Evolutionary conservation across 2,329 filamentous ascomycete species (phyloP), one percentile per base, ranked within the genome.

Genomic region (Sporothrix pseudoabietina): DNA sequence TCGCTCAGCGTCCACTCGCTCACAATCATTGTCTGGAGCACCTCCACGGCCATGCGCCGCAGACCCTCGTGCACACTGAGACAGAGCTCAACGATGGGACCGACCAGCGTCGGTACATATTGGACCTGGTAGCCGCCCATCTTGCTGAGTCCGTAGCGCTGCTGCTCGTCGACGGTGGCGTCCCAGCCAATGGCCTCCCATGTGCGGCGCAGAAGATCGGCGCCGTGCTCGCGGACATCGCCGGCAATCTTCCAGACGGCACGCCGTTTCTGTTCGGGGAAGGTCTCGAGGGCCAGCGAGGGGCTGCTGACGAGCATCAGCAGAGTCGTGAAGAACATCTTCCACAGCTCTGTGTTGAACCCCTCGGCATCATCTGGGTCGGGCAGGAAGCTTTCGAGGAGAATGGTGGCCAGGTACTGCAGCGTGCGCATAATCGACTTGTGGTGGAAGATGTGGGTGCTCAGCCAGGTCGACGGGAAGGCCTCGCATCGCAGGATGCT

Each of bases 151-250:
- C 92, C 92, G 78, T 94, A 98, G 35, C 91, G 88, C 73, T 87
- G 85, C 76, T 89, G 88, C 80, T 98, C 94, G 74, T 98, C 95
- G 0, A 86, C 82, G 44, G 88, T 93, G 0, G 94, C 93, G 78
- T 99, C 95, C 96, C 96, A 99, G 14, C 97, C 96, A 75, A 99
- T 97, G 22, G 94, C 92, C 79, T 97, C 93, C 96, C 96, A 99
- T 6, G 92, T 95, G 39, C 89, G 88, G 75, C 92, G 89, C 47
- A 99, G 84, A 9, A 99, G 85, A 69, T 95, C 92, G 4, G 96
- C 95, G 19, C 97, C 96, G 76, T 94, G 88, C 80, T 98, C 94
- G 72, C 96, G 89, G 69, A 99, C 94, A 82, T 99, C 97, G 6
- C 96, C 96, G 4, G 95, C 96, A 79, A 99, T 98, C 83, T 98